Base-by-base conservation (phyloP, 73 alveolate genomes). In the Paramecium caudatum region DNA sequence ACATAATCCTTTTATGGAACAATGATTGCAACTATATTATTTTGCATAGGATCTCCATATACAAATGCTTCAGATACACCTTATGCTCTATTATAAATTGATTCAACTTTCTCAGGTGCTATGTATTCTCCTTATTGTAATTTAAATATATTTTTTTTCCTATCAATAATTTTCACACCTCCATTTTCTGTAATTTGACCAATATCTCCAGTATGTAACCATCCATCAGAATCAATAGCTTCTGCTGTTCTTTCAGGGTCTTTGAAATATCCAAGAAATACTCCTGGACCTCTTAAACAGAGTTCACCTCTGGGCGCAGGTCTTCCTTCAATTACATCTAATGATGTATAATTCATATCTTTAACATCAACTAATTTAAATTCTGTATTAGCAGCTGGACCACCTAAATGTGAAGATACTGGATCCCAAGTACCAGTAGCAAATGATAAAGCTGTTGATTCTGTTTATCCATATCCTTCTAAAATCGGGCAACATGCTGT, bases 401-500 rank as follows among this genome's bases (percentile, higher is more conserved):
- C 99, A 0, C 99, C 99, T 19, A 97, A 97, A 74, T 95, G 97
- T 15, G 98, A 99, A 6, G 95, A 30, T 39, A 68, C 88, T 6
- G 94, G 83, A 80, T 96, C 99, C 15, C 90, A 69, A 19, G 87
- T 82, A 0, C 55, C 90, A 3, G 97, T 80, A 46, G 85, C 39
- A 46, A 95, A 61, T 0, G 90, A 91, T 45, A 95, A 96, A 5
- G 96, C 98, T 21, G 98, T 91, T 17, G 94, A 50, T 90, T 97
- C 99, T 21, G 99, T 97, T 92, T 95, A 95, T 0, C 99, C 99
- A 91, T 95, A 97, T 10, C 99, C 99, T 80, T 96, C 96, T 3
- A 68, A 30, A 13, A 96, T 82, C 6, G 96, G 95, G 63, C 94
- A 88, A 91, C 96, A 90, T 37, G 95, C 91, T 3, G 94, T 91